A percentile compares a stretch with the other conserved stretches of the same genome.
Conservation (phyloP, 441 rosid species). For the Euphorbia schlechtendalii region DNA sequence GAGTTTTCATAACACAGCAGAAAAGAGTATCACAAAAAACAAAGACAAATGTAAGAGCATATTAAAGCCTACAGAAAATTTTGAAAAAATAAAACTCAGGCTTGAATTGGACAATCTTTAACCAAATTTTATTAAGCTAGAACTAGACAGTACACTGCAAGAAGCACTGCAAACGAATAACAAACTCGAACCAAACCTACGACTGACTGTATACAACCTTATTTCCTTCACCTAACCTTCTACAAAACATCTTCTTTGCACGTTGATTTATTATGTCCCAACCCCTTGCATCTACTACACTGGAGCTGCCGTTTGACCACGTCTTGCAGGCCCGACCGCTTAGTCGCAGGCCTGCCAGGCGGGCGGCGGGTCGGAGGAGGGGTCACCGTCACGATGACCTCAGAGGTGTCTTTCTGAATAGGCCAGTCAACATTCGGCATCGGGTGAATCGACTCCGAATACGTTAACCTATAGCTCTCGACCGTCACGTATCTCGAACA, state of each 20-base stretch:
- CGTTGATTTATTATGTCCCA: constrained; percentile 87
- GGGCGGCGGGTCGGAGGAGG: constrained; percentile 89
- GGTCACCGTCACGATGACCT: constrained; percentile 51
- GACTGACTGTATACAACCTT: constrained; percentile 20
- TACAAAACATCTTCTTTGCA: constrained; percentile 69
- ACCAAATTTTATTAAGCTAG: background rate
- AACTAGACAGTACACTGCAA: background rate
- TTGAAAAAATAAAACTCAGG: no score
- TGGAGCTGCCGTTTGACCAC: constrained; percentile 76
- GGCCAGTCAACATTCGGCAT: constrained; percentile 45
- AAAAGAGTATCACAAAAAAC: no score
- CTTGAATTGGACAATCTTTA: background rate
- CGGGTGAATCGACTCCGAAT: constrained; percentile 60
- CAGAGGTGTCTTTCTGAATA: constrained; percentile 43
- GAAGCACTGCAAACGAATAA: constrained; percentile 1
- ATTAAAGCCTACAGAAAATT: no score
- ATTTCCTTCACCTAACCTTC: constrained; percentile 34
- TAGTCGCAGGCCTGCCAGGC: constrained; percentile 78
- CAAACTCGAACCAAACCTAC: constrained; percentile 29
- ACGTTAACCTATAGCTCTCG: constrained; percentile 63
- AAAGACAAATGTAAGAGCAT: no score
- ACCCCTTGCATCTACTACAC: constrained; percentile 94
- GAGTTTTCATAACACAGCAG: no score
- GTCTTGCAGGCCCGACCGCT: constrained; percentile 52
- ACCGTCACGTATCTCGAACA: constrained; percentile 66